phyloP scores from a whole-genome alignment of 2,329 filamentous ascomycete species.

The Cladosporium sphaerospermum region DNA sequence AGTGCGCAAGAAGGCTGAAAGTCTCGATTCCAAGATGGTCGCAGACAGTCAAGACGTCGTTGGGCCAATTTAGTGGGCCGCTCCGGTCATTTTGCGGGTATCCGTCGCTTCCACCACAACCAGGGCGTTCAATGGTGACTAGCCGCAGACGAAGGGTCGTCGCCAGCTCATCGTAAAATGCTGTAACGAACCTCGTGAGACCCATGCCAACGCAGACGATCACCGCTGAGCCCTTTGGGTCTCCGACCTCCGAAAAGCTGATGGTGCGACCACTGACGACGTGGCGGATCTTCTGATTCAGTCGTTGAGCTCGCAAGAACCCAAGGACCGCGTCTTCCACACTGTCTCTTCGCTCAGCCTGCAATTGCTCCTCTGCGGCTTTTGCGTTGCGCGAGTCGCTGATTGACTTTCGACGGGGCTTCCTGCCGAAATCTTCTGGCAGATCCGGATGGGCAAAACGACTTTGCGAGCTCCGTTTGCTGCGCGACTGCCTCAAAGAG shows the following conservation, averaged over 20 bases:
- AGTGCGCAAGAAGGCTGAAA: conserved; percentile 93
- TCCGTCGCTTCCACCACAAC: conserved; percentile 84
- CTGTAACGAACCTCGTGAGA: conserved; percentile 87
- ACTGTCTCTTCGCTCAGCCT: conserved; percentile 64
- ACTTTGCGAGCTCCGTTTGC: neutral
- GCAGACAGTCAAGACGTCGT: conserved; percentile 90
- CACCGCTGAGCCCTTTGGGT: conserved; percentile 82
- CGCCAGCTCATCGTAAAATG: conserved; percentile 95
- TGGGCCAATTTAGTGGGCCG: conserved; percentile 80
- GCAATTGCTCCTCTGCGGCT: conserved; percentile 54
- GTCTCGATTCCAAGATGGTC: conserved; percentile 87
- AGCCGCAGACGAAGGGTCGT: conserved; percentile 79
- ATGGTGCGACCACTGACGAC: conserved; percentile 81
- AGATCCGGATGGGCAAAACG: conserved; percentile 21
- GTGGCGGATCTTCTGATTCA: conserved; percentile 83
- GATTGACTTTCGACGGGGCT: conserved; percentile 28
- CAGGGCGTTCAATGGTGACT: conserved; percentile 89
- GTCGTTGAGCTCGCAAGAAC: conserved; percentile 73
- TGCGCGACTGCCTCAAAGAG: neutral
- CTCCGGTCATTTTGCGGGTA: conserved; percentile 77
- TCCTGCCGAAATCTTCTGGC: conserved; percentile 20
- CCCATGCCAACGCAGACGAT: conserved; percentile 99
- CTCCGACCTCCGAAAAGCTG: conserved; percentile 93
- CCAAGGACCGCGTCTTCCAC: conserved; percentile 81
- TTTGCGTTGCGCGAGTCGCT: conserved; percentile 27